These are phyloP conservation scores for Jamesozyma jinghongensis DNA, from an alignment of 805 yeast genomes.

Conservation along the genomic window DNA sequence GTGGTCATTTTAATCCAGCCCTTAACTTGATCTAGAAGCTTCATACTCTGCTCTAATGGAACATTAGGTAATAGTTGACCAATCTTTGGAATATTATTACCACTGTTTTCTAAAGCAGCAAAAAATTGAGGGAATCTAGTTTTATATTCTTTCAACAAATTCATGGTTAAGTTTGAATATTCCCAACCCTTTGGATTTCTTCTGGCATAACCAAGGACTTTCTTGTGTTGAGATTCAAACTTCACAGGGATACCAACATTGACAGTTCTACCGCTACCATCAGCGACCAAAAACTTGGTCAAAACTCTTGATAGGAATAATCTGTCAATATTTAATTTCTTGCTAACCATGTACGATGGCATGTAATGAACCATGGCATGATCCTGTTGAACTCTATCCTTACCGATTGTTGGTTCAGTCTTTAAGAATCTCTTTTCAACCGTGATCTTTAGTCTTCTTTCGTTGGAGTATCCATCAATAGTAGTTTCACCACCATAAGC, in stretches of 20 bases:
- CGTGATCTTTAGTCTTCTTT: slow-evolving; percentile 39
- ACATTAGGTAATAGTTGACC: slow-evolving; percentile 31
- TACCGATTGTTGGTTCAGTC: slow-evolving; percentile 59
- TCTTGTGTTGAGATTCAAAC: slow-evolving; percentile 66
- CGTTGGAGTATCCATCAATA: slow-evolving; percentile 49
- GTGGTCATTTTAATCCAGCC: slow-evolving; percentile 43
- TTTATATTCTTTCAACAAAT: slow-evolving; percentile 53
- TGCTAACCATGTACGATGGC: slow-evolving; percentile 58
- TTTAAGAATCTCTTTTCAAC: slow-evolving; percentile 42
- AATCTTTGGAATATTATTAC: slow-evolving; percentile 22
- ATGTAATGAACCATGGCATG: slow-evolving; percentile 45
- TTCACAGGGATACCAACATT: slow-evolving; percentile 81
- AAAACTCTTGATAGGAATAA: slow-evolving; percentile 70
- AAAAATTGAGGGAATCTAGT: slow-evolving; percentile 55
- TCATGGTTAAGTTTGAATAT: slow-evolving; percentile 65
- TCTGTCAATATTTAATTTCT: slow-evolving; percentile 46
- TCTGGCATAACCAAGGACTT: slow-evolving; percentile 81
- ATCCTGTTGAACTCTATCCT: slow-evolving; percentile 50
- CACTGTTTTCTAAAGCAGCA: slow-evolving; percentile 29
- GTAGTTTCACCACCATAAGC: slow-evolving; percentile 79
- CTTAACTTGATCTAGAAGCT: slow-evolving; percentile 25
- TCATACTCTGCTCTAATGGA: slow-evolving; percentile 22
- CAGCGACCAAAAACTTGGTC: slow-evolving; percentile 56
- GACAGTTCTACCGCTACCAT: slow-evolving; percentile 40
- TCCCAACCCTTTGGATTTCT: slow-evolving; percentile 67